phyloP scores from a whole-genome alignment of 2,329 filamentous ascomycete species.

The Aspergillus intermedius region DNA sequence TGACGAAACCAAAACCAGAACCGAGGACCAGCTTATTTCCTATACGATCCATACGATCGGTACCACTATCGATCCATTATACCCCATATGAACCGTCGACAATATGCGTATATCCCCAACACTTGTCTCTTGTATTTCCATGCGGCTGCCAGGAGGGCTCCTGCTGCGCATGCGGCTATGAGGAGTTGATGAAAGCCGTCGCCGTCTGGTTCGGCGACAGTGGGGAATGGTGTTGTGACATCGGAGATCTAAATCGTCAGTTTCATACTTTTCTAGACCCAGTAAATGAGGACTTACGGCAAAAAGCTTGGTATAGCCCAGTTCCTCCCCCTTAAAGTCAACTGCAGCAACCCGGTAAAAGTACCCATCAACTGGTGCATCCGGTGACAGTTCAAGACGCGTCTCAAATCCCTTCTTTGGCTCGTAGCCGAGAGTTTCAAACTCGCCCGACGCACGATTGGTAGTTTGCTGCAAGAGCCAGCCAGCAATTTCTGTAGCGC shows the following conservation, averaged over 20 bases:
- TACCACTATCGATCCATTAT: background rate
- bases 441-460: conserved; percentile 10
- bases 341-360: conserved; percentile 17
- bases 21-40: no score
- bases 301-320: conserved; percentile 16
- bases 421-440: conserved; percentile 8
- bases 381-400: conserved; percentile 6
- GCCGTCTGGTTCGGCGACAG: background rate
- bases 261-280: background rate
- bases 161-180: conserved; percentile 4
- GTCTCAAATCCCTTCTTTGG: conserved; percentile 19
- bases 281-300: background rate
- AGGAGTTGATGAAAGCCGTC: conserved; percentile 3
- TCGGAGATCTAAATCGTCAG: background rate
- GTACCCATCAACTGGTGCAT: conserved; percentile 5
- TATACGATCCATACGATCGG: no score
- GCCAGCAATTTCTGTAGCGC: conserved; percentile 27
- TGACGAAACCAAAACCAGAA: no score
- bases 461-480: conserved; percentile 21
- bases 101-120: background rate
- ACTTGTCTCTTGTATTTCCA: conserved; percentile 4
- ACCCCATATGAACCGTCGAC: background rate
- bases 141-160: conserved; percentile 2
- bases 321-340: conserved; percentile 10
- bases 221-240: background rate